These are phyloP conservation scores for Somion occarium DNA, from an alignment of 1,284 basidiomycete species.

Conservation along the genomic window DNA sequence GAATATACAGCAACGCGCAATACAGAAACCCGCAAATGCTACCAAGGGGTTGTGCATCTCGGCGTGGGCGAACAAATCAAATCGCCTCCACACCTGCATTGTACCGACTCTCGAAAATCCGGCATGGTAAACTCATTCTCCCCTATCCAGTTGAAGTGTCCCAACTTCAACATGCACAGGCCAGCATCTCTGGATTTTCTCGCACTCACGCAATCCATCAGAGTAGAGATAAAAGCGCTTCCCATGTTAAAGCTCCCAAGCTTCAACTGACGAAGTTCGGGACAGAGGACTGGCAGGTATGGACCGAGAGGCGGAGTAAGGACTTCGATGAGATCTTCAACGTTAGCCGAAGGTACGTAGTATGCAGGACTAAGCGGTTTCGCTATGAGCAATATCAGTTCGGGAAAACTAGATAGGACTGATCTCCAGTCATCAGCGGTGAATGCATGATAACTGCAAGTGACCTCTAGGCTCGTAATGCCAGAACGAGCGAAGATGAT, in stretches of 20 bases:
- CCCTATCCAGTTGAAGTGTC: not conserved
- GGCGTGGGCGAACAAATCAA: too few relatives aligned
- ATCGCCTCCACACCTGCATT: not conserved
- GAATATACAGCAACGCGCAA: too few relatives aligned
- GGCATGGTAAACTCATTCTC: not conserved
- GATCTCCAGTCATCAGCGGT: not conserved
- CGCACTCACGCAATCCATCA: not conserved
- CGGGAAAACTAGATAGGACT: not conserved
- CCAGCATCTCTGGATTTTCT: not conserved
- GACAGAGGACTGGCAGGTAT: not conserved
- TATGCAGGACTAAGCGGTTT: not conserved
- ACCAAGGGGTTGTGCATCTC: too few relatives aligned
- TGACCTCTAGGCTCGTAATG: not conserved
- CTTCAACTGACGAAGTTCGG: not conserved
- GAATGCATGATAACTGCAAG: not conserved
- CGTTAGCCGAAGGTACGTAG: not conserved
- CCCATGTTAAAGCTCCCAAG: not conserved
- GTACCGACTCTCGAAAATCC: not conserved
- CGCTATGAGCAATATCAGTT: not conserved
- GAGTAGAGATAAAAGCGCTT: not conserved
- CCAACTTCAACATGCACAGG: not conserved
- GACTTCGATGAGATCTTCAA: not conserved
- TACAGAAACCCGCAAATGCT: too few relatives aligned
- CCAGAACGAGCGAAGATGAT: not conserved
- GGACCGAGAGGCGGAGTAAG: not conserved